Conservation (phyloP, 208 protist genomes). For the Trypanosoma lewisi region DNA sequence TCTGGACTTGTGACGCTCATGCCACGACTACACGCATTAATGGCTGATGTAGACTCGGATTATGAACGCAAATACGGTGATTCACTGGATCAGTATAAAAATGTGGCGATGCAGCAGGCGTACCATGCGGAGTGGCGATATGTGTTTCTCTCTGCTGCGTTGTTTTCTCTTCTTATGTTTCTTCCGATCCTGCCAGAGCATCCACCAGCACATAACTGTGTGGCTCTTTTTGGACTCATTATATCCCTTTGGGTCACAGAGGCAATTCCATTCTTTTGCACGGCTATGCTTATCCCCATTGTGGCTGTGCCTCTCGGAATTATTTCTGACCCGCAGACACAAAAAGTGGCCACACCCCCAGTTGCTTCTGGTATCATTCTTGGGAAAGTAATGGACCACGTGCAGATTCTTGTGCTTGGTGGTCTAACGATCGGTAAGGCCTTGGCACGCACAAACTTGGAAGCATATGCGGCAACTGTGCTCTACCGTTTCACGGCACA, state of each 20-base stretch:
- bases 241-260: conserved; percentile 91
- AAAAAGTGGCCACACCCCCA: conserved; percentile 41
- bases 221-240: conserved; percentile 83
- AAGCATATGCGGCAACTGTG: conserved; percentile 73
- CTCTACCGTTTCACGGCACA: conserved; percentile 79
- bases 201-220: conserved; percentile 85
- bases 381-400: conserved; percentile 84
- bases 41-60: conserved; percentile 63
- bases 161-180: conserved; percentile 66
- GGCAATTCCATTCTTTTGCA: conserved; percentile 92
- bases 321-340: conserved; percentile 58
- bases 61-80: conserved; percentile 87
- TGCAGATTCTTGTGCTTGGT: conserved; percentile 92
- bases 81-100: conserved; percentile 78
- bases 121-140: conserved; percentile 79
- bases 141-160: conserved; percentile 64
- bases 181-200: conserved; percentile 64
- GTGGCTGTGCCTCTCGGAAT: conserved; percentile 84
- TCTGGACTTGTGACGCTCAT: conserved; percentile 71
- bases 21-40: conserved; percentile 66
- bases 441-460: conserved; percentile 79
- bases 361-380: conserved; percentile 82
- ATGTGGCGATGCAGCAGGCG: conserved; percentile 62
- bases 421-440: conserved; percentile 91
- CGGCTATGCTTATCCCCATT: conserved; percentile 90